Conservation (phyloP, 1,284 basidiomycete genomes). For the Puccinia brachypodii region DNA sequence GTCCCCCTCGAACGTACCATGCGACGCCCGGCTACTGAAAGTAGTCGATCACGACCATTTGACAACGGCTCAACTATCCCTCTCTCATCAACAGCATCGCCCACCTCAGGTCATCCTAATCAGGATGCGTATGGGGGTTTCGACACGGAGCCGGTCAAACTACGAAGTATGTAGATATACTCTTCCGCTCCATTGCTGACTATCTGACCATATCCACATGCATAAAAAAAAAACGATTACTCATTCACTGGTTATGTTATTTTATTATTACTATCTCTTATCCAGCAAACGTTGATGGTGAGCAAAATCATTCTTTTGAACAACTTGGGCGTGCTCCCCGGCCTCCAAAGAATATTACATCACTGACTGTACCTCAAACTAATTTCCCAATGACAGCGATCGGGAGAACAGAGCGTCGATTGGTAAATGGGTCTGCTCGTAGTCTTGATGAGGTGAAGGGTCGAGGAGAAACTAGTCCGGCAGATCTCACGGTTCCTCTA, state of each 20-base stretch:
- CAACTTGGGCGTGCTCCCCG: neutral
- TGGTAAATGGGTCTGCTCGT: neutral
- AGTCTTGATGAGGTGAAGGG: neutral
- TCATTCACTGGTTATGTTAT: no score
- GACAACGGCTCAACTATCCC: neutral
- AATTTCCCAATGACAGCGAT: neutral
- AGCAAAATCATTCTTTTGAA: neutral
- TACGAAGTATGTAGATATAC: no score
- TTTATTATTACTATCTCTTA: no score
- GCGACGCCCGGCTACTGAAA: constrained; percentile 12
- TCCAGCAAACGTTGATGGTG: neutral
- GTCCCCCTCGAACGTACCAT: constrained; percentile 4
- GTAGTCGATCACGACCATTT: neutral
- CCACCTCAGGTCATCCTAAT: neutral
- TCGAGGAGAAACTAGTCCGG: constrained; percentile 15
- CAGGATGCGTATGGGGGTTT: constrained; percentile 30
- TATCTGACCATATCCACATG: no score
- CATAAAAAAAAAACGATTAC: no score
- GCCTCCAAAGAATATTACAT: neutral
- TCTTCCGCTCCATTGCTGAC: neutral
- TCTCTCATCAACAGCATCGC: neutral
- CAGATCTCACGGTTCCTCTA: neutral
- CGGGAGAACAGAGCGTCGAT: neutral
- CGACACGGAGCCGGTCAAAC: neutral
- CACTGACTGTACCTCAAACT: constrained; percentile 5